Base-by-base conservation (phyloP, 2,329 filamentous ascomycete species). In the Leptoxyphium fumago region DNA sequence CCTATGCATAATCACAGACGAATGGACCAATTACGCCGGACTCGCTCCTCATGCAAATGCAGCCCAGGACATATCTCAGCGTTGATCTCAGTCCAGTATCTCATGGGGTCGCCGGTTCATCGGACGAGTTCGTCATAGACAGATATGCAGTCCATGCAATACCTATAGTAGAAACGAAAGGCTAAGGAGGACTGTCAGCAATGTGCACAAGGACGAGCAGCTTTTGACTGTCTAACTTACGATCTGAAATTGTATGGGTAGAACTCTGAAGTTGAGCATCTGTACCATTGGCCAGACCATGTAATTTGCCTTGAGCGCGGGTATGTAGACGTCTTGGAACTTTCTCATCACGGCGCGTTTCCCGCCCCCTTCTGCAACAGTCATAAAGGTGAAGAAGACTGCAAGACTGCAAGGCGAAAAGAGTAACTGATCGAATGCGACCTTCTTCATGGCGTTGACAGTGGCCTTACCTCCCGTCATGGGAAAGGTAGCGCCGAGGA, bases 91-190 rank as follows among this genome's bases (percentile, higher is more conserved):
- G 9, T 36, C 13, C 15, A 9, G 15, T 9, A 36, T 36, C 15
- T 15, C 15, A 36, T 13, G 38, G 38, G 3, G 38, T 15, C 39
- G 56, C 48, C 11, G 69, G 72, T 43, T 89, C 83, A 47, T 93
- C 86, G 2, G 86, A 72, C 5, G 87, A 81, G 66, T 96, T 96
- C 48, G 82, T 84, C 42, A 98, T 74, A 2, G 88, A 95, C 10
- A 98, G 77, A 64, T 95, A 98, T 15, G 88, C 89, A 10, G 91
- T 96, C 91, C 89, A 96, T 29, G 87, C 87, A 56, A 96, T 96
- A 72, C 89, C 89, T 45, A 98, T 68, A 8, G 85, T 93, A 13
- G 89, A 95, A 8, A 95, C 89, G 60, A 98, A 96, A 1, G 89
- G 89, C 88, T 94, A 56, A 30, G 13, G 2, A 38, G 39, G 30